Conservation (phyloP, 2,329 filamentous ascomycete species). For the Talaromyces funiculosus region DNA sequence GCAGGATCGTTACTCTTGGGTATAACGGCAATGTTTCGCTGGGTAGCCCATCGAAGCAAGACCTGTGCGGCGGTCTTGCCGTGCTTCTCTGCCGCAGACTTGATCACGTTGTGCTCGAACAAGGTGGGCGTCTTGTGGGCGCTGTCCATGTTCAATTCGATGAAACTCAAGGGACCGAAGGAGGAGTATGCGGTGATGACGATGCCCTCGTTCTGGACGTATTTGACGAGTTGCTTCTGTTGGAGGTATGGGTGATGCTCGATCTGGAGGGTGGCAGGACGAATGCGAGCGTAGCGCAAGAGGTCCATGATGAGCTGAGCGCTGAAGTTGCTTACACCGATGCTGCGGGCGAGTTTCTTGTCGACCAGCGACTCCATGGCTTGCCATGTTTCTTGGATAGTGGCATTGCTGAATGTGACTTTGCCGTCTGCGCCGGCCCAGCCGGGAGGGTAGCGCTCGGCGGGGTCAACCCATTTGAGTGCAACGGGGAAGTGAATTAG, state of each 20-base stretch:
- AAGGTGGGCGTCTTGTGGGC: constrained; percentile 62
- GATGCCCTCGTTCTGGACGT: constrained; percentile 65
- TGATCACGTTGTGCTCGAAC: constrained; percentile 64
- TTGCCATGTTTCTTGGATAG: constrained; percentile 74
- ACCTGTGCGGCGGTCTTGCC: constrained; percentile 72
- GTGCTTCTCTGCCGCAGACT: constrained; percentile 61
- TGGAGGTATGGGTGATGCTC: constrained; percentile 88
- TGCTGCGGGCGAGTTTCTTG: constrained; percentile 62
- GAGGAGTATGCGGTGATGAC: constrained; percentile 77
- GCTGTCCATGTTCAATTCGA: constrained; percentile 68
- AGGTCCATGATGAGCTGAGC: constrained; percentile 71
- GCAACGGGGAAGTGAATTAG: constrained; percentile 85
- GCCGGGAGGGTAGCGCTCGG: constrained; percentile 71
- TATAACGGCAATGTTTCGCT: constrained; percentile 74
- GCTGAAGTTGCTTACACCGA: constrained; percentile 82
- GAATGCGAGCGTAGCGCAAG: constrained; percentile 68
- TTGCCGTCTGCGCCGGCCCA: constrained; percentile 63
- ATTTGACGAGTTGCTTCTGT: constrained; percentile 64
- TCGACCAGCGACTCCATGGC: constrained; percentile 72
- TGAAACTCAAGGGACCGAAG: constrained; percentile 73
- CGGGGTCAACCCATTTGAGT: constrained; percentile 77
- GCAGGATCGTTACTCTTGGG: constrained; percentile 64
- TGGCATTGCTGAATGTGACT: constrained; percentile 60
- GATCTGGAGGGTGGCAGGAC: constrained; percentile 74
- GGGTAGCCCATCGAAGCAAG: constrained; percentile 79